phyloP scores from a whole-genome alignment of 768 basidiomycete genomes.

The Kwoniella bestiolae region DNA sequence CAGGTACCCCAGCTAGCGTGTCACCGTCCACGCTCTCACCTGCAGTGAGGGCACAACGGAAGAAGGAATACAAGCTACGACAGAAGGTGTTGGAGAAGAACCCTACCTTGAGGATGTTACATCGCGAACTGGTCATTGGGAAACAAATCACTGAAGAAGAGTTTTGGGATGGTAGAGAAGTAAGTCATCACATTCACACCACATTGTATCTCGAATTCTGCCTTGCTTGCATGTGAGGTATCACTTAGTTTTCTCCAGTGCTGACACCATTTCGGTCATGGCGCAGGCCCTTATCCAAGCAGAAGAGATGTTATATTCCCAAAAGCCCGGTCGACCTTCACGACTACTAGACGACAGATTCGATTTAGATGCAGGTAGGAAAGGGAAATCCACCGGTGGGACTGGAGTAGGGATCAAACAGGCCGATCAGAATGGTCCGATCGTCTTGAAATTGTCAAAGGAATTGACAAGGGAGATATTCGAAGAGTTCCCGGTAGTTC shows the following conservation, averaged over 20 bases:
- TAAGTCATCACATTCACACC: no score
- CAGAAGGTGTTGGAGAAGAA: conserved; percentile 70
- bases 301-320: conserved; percentile 52
- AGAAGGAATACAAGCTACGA: conserved; percentile 24
- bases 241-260: no score
- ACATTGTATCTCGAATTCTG: no score
- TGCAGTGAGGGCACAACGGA: conserved; percentile 2
- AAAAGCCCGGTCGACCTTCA: conserved; percentile 55
- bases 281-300: conserved; percentile 50
- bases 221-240: no score
- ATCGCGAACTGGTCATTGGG: conserved; percentile 80
- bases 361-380: conserved; percentile 74
- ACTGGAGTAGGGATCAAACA: conserved; percentile 63
- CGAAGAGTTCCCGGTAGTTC: conserved; percentile 94
- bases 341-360: conserved; percentile 57
- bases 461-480: conserved; percentile 93
- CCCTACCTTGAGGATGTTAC: conserved; percentile 76
- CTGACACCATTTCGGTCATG: background rate
- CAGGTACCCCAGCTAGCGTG: conserved; percentile 2
- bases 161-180: conserved; percentile 97
- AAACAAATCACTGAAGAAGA: conserved; percentile 78
- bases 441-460: conserved; percentile 46
- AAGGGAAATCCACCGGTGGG: conserved; percentile 71
- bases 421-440: conserved; percentile 69
- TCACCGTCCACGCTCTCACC: background rate